Conservation (phyloP, 495 filamentous ascomycete genomes). For the Penicillium odoratum region DNA sequence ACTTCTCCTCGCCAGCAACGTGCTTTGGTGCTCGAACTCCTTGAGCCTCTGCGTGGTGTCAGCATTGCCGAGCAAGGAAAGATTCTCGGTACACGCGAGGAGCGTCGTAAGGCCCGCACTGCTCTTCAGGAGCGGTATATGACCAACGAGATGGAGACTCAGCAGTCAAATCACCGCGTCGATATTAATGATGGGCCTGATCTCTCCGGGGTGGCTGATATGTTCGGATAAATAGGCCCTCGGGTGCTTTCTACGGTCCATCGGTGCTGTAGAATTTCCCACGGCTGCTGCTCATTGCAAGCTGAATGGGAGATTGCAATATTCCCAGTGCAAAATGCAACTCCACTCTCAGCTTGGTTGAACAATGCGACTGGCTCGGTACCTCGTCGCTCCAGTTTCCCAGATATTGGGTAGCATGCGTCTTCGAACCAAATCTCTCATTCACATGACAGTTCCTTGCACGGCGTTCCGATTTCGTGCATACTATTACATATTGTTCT, state of each 20-base stretch:
- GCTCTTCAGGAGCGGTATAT: conserved; percentile 59
- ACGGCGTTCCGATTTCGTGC: background rate
- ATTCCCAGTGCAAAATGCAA: background rate
- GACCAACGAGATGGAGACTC: conserved; percentile 48
- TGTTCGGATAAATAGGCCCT: conserved; percentile 55
- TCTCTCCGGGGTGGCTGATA: conserved; percentile 63
- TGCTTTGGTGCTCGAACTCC: conserved; percentile 79
- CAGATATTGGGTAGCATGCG: background rate
- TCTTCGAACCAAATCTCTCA: background rate
- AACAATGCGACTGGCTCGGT: background rate
- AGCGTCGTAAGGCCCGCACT: conserved; percentile 51
- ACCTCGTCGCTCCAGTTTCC: background rate
- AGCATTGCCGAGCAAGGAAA: conserved; percentile 92
- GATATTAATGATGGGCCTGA: conserved; percentile 61
- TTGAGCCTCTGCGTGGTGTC: conserved; percentile 82
- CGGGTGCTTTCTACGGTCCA: background rate
- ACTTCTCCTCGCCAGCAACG: conserved; percentile 73
- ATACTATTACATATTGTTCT: background rate
- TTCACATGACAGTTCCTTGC: background rate
- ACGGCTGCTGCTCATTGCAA: background rate
- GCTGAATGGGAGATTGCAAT: background rate
- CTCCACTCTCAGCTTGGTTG: background rate
- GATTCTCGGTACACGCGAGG: conserved; percentile 54
- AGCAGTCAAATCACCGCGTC: conserved; percentile 42
- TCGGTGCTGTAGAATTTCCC: background rate